phyloP scores from a whole-genome alignment of 139 green algal genomes.

The Trebouxia sp. region DNA sequence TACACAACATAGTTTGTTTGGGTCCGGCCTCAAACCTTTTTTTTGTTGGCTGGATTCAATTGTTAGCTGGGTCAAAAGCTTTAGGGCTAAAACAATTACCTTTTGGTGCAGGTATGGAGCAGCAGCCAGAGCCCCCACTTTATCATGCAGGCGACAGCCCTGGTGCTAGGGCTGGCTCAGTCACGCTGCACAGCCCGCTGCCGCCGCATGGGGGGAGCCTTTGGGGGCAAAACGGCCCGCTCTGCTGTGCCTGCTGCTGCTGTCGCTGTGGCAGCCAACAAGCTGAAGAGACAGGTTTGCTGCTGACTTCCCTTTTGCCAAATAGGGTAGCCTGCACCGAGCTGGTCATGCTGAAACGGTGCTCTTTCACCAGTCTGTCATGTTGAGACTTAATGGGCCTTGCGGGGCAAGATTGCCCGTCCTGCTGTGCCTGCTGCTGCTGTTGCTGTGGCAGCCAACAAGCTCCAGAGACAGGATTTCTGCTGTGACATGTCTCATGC shows the following conservation, averaged over 20 bases:
- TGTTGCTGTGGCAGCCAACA: slow-evolving; percentile 46
- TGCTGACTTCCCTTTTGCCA: too few relatives aligned
- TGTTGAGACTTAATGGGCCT: too few relatives aligned
- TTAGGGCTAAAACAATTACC: too few relatives aligned
- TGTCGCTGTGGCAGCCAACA: slow-evolving; percentile 52
- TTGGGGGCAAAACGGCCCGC: slow-evolving; percentile 68
- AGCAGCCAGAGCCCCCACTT: slow-evolving; percentile 38
- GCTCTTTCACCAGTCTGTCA: too few relatives aligned
- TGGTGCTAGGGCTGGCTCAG: slow-evolving; percentile 3
- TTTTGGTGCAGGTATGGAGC: slow-evolving; percentile 11
- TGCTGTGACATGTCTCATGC: too few relatives aligned
- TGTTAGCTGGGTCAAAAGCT: too few relatives aligned
- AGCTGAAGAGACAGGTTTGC: slow-evolving; percentile 34
- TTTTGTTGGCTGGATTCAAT: too few relatives aligned
- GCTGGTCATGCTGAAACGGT: too few relatives aligned
- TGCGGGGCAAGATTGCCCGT: slow-evolving; percentile 68
- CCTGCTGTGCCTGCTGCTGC: slow-evolving; percentile 41
- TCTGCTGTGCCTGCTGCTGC: slow-evolving; percentile 41
- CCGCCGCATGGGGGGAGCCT: slow-evolving; percentile 66
- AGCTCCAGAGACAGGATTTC: slow-evolving; percentile 25
- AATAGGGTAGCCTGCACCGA: too few relatives aligned
- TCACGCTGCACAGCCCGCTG: slow-evolving; percentile 20
- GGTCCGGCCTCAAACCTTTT: too few relatives aligned
- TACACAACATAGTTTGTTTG: too few relatives aligned
- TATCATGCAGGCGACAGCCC: background rate